Conservation (phyloP, 2,329 filamentous ascomycete species). For the Apiospora sp. region DNA sequence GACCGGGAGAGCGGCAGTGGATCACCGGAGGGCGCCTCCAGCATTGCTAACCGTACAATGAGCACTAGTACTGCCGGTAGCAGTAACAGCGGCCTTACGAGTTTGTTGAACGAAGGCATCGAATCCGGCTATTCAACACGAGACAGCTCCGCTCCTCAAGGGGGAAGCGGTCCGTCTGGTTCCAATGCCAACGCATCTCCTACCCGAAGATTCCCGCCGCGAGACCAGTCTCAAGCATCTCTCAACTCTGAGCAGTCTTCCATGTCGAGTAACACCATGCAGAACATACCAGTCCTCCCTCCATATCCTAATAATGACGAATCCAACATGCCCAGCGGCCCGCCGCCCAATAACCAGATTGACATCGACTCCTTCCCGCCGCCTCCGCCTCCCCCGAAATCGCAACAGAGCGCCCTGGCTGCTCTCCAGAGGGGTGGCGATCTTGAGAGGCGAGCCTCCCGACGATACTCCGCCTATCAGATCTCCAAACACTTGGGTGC, state of each 20-base stretch:
- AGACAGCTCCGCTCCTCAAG: conserved; percentile 38
- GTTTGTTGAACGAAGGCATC: conserved; percentile 66
- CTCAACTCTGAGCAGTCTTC: conserved; percentile 69
- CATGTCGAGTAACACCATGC: conserved; percentile 77
- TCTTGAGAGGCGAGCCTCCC: conserved; percentile 88
- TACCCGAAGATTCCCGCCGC: conserved; percentile 54
- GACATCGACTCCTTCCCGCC: conserved; percentile 74
- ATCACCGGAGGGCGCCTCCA: conserved; percentile 44
- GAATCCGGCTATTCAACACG: conserved; percentile 59
- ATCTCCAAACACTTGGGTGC: conserved; percentile 92
- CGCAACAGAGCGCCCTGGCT: conserved; percentile 87
- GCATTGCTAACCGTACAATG: conserved; percentile 57
- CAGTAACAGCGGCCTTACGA: conserved; percentile 65
- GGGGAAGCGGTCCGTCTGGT: conserved; percentile 35
- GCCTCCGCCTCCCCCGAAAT: conserved; percentile 81
- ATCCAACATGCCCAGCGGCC: conserved; percentile 51
- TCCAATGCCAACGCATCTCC: conserved; percentile 50
- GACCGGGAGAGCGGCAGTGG: conserved; percentile 58
- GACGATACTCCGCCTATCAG: conserved; percentile 95
- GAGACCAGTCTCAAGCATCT: conserved; percentile 60
- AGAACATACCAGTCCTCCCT: conserved; percentile 77
- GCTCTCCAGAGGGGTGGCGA: conserved; percentile 92
- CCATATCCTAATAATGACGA: conserved; percentile 73
- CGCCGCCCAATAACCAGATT: conserved; percentile 53
- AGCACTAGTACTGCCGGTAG: conserved; percentile 68